These are phyloP conservation scores for Sclerotinia spermophila DNA, from an alignment of 2,329 filamentous ascomycete species.

Conservation along the genomic window DNA sequence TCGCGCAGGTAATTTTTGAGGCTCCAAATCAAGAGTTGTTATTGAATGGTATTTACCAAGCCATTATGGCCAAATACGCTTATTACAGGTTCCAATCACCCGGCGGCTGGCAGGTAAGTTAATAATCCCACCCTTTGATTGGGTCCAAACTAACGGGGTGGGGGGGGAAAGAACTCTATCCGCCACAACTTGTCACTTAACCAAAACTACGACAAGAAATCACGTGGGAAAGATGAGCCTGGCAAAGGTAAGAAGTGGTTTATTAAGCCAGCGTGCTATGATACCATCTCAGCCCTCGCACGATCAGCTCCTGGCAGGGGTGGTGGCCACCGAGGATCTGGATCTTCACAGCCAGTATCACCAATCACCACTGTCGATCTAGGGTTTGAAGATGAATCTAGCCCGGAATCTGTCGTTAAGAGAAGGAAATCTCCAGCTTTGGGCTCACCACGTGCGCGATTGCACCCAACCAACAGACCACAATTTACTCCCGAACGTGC, in stretches of 20 bases:
- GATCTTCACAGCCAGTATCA: constrained; percentile 69
- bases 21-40: constrained; percentile 86
- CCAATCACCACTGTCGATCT: constrained; percentile 54
- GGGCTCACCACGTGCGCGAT: constrained; percentile 53
- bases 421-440: constrained; percentile 51
- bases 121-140: neutral
- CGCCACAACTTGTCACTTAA: constrained; percentile 94
- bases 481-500: constrained; percentile 58
- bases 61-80: constrained; percentile 85
- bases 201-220: constrained; percentile 90
- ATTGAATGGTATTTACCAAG: constrained; percentile 87
- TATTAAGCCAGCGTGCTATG: constrained; percentile 76
- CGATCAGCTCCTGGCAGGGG: constrained; percentile 50
- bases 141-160: neutral
- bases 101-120: constrained; percentile 82
- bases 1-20: constrained; percentile 90
- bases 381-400: constrained; percentile 50
- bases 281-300: constrained; percentile 59
- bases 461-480: constrained; percentile 42
- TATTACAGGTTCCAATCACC: constrained; percentile 78
- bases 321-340: constrained; percentile 63
- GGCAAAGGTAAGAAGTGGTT: constrained; percentile 99
- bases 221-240: constrained; percentile 87
- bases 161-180: constrained; percentile 71
- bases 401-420: constrained; percentile 53